Evolutionary conservation across 306 rosid genomes (phyloP), one percentile per base, ranked within the genome.

Genomic region (Quercus suber): DNA sequence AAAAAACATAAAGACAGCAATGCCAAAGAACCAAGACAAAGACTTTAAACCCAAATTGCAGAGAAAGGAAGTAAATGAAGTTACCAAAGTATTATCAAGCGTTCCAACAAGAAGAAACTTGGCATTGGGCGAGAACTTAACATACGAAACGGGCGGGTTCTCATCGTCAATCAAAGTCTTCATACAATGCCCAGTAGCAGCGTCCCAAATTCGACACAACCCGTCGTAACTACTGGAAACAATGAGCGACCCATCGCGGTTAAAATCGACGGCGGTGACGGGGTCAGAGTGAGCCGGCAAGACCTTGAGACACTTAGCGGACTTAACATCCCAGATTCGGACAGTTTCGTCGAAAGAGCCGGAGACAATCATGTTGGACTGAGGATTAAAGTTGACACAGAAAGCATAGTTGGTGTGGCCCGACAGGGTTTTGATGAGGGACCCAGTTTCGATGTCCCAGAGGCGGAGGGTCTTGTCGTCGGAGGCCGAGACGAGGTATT

Each of bases 221-320:
- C 99, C 99, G n/a, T 95, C 99, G 58, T 95, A 91, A 84, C 99
- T 95, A 37, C 99, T 95, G 0, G 99, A 95, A n/a, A 95, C 98
- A n/a, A 95, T 91, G 20, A 91, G 86, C 1, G 97, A 84, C 0
- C 99, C 99, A 6, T 91, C 97, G 14, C 94, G 91, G 52, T 93
- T 92, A 74, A 95, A 92, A 84, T 95, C 98, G 0, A 95, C 99
- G n/a, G 98, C 90, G 3, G 98, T 91, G 27, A 95, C 99, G 1
- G 98, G 98, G 64, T 95, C 99, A 6, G 96, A 95, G 76, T 95
- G 99, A 1, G 99, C 98, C 3, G 99, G 99, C 27, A 95, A 81
- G 13, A 95, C 96, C 89, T 92, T 95, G 49, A 95, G 81, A 72
- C 99, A 95, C 81, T 89, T 91, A 1, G 96, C 99, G 8, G 92